Conservation (phyloP, 805 yeast species). For the Candida manassasensis region DNA sequence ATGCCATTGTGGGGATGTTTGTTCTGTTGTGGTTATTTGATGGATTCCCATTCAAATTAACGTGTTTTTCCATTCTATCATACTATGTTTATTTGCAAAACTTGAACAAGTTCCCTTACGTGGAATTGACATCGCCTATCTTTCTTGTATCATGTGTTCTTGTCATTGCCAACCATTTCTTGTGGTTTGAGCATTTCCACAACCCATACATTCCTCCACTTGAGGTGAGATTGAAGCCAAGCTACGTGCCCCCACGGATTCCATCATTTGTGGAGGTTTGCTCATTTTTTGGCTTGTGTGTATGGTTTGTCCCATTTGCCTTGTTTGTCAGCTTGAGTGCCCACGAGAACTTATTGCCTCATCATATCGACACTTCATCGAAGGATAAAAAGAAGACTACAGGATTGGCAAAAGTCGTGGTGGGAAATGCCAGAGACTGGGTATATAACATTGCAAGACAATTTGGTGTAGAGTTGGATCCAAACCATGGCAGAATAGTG, state of each 20-base stretch:
- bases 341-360: conserved; percentile 82
- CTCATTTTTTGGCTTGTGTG: conserved; percentile 89
- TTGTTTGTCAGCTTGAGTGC: conserved; percentile 89
- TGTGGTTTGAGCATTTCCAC: conserved; percentile 87
- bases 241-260: conserved; percentile 58
- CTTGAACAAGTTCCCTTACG: conserved; percentile 77
- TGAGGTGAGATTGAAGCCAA: conserved; percentile 51
- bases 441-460: conserved; percentile 43
- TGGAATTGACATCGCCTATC: conserved; percentile 63
- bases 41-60: conserved; percentile 68
- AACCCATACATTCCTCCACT: conserved; percentile 69
- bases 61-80: conserved; percentile 63
- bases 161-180: conserved; percentile 74
- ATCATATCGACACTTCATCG: conserved; percentile 29
- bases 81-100: conserved; percentile 74
- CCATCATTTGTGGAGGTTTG: conserved; percentile 87
- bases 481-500: conserved; percentile 47
- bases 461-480: conserved; percentile 65
- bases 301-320: conserved; percentile 93
- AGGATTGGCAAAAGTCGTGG: conserved; percentile 66
- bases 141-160: conserved; percentile 68
- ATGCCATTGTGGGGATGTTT: conserved; percentile 51
- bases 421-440: conserved; percentile 47
- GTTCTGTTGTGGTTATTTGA: conserved; percentile 65
- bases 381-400: conserved; percentile 29